Conservation (phyloP, 2,329 filamentous ascomycete species). For the Penicillium sp. region DNA sequence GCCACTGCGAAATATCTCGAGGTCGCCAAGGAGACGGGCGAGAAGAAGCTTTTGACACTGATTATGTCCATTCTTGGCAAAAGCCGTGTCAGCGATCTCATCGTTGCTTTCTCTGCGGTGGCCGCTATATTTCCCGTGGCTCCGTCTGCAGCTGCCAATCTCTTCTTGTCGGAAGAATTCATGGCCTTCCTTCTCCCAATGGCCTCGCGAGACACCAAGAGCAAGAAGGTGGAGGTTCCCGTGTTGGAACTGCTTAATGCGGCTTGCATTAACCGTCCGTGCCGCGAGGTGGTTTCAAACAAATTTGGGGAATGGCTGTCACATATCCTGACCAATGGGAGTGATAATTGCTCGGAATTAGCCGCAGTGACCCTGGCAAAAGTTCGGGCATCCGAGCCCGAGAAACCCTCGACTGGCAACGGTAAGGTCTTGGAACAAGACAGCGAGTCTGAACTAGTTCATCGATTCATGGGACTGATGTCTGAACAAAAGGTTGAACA, state of each 20-base stretch:
- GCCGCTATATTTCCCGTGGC: slow-evolving; percentile 83
- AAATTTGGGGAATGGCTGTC: slow-evolving; percentile 86
- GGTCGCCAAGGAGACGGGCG: slow-evolving; percentile 67
- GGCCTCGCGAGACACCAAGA: slow-evolving; percentile 78
- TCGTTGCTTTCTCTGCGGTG: slow-evolving; percentile 90
- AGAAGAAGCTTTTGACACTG: slow-evolving; percentile 68
- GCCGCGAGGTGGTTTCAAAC: slow-evolving; percentile 78
- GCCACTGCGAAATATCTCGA: slow-evolving; percentile 81
- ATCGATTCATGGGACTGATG: slow-evolving; percentile 52
- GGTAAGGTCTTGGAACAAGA: slow-evolving; percentile 39
- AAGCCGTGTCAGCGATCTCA: slow-evolving; percentile 81
- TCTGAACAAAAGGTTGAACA: slow-evolving; percentile 45
- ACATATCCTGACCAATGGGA: slow-evolving; percentile 72
- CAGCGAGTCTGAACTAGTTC: slow-evolving; percentile 52
- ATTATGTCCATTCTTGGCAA: slow-evolving; percentile 69
- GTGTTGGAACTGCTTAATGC: slow-evolving; percentile 87
- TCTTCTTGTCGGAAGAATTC: slow-evolving; percentile 90
- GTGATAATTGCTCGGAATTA: slow-evolving; percentile 50
- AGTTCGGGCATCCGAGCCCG: slow-evolving; percentile 40
- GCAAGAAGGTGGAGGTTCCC: slow-evolving; percentile 78
- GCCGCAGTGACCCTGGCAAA: slow-evolving; percentile 77
- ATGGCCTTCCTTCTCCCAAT: slow-evolving; percentile 71
- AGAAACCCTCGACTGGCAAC: slow-evolving; percentile 28
- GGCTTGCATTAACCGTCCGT: slow-evolving; percentile 79
- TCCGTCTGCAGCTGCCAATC: slow-evolving; percentile 67